Base-by-base conservation (phyloP, 441 rosid species). In the Kokia cookei region DNA sequence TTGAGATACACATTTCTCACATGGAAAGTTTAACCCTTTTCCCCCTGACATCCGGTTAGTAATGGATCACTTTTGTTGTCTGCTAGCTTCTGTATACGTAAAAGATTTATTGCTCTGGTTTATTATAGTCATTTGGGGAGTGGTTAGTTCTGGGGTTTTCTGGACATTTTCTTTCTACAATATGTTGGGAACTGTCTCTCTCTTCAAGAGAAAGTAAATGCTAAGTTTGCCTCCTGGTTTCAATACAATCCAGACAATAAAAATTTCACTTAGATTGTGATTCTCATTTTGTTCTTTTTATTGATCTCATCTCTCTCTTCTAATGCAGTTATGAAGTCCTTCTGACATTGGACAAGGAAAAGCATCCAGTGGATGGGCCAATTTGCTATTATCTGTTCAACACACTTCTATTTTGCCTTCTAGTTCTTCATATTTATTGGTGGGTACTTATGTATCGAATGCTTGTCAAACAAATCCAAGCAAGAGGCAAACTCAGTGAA, bases 361-460 rank as follows among this genome's bases (percentile, higher is more conserved):
- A 90, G 75, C 94, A 96, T 62, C 73, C 73, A 0, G 66, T 86
- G 7, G 93, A 91, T 5, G 98, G 99, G 79, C 95, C 99, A 32
- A 72, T 96, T 14, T 88, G 79, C 83, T 96, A 93, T 76, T 96
- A 93, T 74, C 66, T 90, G 80, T 91, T 96, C 85, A 93, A 96
- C 81, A 81, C 93, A 65, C 97, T 96, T 42, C 88, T 96, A 1
- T 85, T 81, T 73, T 88, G 97, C 84, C 84, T 96, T 74, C 97
- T 93, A 47, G 88, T 93, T 81, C 97, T 96, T 73, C 97, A 96
- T 77, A 83, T 96, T 71, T 96, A 93, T 84, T 96, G 99, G 98
- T 93, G 98, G 99, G 91, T 91, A 58, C 78, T 96, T 83, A 93
- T 96, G 22, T 96, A 78, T 71, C 89, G 97, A 81, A 96, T 96